Conservation (phyloP, 129 eudicot species). For the Calendula officinalis region DNA sequence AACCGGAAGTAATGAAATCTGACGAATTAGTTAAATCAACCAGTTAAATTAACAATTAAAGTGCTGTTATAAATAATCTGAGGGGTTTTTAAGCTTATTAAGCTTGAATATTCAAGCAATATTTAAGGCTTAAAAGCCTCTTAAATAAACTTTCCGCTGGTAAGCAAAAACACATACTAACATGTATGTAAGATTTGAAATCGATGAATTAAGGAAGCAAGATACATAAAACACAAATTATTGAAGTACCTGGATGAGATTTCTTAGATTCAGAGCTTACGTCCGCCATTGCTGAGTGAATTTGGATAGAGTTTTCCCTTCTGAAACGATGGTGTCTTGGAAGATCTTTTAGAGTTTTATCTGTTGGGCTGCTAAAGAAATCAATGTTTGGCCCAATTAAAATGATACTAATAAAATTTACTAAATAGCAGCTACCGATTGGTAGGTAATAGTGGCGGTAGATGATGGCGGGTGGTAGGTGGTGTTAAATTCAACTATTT, state of each 20-base stretch:
- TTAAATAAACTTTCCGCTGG: not conserved
- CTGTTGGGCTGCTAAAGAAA: not conserved
- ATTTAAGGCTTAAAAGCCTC: no score
- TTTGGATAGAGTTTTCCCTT: not conserved
- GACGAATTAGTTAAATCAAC: not conserved
- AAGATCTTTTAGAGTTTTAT: slow-evolving; percentile 5
- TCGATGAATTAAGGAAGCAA: not conserved
- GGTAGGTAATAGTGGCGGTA: no score
- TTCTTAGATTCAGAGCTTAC: slow-evolving; percentile 18
- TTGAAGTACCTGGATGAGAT: slow-evolving; percentile 21
- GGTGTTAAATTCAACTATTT: no score
- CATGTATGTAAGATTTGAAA: not conserved
- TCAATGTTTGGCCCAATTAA: not conserved
- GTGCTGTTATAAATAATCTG: not conserved
- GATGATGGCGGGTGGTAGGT: no score
- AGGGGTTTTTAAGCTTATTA: no score
- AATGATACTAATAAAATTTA: no score
- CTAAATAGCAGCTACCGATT: no score
- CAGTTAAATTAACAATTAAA: not conserved
- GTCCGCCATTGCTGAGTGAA: slow-evolving; percentile 27
- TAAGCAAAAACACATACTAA: not conserved
- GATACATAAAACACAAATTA: not conserved
- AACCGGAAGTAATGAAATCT: not conserved
- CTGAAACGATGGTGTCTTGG: not conserved
- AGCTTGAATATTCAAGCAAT: no score